Conservation (phyloP, 2,329 filamentous ascomycete species). For the Talaromyces sp. region DNA sequence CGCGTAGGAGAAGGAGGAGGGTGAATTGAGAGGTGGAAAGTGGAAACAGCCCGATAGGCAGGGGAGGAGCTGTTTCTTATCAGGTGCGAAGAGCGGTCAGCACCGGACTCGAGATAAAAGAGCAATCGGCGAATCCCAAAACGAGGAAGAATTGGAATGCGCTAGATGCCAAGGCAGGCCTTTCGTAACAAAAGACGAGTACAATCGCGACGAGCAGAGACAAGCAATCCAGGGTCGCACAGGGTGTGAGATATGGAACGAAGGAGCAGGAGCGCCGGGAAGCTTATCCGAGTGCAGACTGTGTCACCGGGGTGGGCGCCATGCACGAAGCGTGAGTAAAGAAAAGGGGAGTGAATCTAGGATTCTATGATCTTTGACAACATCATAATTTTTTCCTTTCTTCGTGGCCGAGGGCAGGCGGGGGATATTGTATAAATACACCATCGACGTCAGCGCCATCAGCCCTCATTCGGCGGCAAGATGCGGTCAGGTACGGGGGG, state of each 20-base stretch:
- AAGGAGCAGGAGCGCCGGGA: constrained; percentile 4
- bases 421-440: background rate
- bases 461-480: constrained; percentile 7
- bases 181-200: background rate
- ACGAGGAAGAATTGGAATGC: background rate
- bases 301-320: constrained; percentile 6
- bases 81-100: constrained; percentile 1
- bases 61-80: background rate
- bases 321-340: constrained; percentile 4
- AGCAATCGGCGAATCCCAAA: background rate
- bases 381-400: background rate
- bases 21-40: background rate
- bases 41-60: background rate
- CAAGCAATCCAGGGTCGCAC: background rate
- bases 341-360: background rate
- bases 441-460: background rate
- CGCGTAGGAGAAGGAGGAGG: background rate
- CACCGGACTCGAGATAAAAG: background rate
- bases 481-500: constrained; percentile 11
- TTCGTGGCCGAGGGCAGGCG: background rate
- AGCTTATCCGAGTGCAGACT: constrained; percentile 8
- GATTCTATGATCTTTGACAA: background rate
- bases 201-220: background rate
- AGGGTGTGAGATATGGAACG: background rate
- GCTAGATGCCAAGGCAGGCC: background rate